Evolutionary conservation across 2,329 filamentous ascomycete species (phyloP).

Genomic region (Trichoderma koningii): DNA sequence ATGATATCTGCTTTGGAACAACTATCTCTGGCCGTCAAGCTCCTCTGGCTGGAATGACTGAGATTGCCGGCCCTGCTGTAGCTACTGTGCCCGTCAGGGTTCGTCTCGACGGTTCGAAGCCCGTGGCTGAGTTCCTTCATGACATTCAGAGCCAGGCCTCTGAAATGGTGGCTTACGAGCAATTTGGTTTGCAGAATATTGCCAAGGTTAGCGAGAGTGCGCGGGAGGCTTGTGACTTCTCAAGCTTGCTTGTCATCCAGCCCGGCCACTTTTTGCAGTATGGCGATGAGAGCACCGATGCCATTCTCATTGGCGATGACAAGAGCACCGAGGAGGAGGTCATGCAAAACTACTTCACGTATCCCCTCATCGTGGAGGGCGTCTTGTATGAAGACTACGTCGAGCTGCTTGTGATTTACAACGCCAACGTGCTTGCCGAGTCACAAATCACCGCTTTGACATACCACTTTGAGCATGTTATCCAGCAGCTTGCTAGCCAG

Average conservation of each 20-base stretch:
- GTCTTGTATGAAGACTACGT: constrained; percentile 10
- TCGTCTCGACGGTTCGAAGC: constrained; percentile 19
- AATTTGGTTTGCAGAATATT: constrained; percentile 33
- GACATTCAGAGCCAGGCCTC: constrained; percentile 13
- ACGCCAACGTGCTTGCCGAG: constrained; percentile 7
- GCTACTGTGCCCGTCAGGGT: constrained; percentile 37
- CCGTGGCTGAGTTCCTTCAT: constrained; percentile 30
- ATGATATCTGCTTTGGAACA: constrained; percentile 35
- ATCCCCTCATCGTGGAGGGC: constrained; percentile 20
- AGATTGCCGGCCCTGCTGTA: constrained; percentile 38
- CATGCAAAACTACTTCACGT: constrained; percentile 21
- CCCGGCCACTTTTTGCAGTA: constrained; percentile 20
- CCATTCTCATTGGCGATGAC: neutral
- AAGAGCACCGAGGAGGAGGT: neutral
- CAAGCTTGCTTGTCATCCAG: constrained; percentile 36
- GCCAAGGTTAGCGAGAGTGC: constrained; percentile 28
- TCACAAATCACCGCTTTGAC: constrained; percentile 6
- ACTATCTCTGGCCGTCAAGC: constrained; percentile 37
- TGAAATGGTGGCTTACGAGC: constrained; percentile 28
- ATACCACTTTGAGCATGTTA: constrained; percentile 15
- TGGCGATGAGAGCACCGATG: neutral
- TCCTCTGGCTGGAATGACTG: constrained; percentile 34
- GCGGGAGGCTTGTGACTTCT: constrained; percentile 34
- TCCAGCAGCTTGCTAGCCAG: constrained; percentile 1
- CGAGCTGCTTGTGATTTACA: constrained; percentile 12